Evolutionary conservation across 495 filamentous ascomycete species (phyloP).

Genomic region (Penicillium macrosclerotiorum): DNA sequence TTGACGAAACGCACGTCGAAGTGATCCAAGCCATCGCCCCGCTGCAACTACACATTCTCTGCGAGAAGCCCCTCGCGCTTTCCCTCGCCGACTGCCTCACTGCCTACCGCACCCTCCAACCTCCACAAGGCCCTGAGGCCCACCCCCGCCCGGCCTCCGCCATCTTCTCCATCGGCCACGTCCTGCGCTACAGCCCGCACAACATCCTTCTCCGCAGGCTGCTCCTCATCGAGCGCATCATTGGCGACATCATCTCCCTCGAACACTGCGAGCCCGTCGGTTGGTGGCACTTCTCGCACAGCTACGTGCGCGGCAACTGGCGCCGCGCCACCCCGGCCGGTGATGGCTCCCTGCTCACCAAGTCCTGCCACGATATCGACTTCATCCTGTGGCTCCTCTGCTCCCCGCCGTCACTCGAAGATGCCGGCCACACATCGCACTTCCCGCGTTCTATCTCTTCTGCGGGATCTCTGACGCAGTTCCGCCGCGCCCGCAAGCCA

Average conservation of each 20-base stretch:
- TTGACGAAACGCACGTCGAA: conserved; percentile 83
- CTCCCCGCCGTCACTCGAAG: conserved; percentile 27
- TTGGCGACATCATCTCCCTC: conserved; percentile 85
- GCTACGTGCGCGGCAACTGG: conserved; percentile 95
- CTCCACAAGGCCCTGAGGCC: conserved; percentile 8
- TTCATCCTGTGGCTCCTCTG: conserved; percentile 77
- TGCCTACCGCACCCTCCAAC: conserved; percentile 60
- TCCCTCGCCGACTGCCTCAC: conserved; percentile 70
- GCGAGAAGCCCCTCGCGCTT: conserved; percentile 90
- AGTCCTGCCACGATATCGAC: conserved; percentile 94
- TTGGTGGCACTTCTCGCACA: conserved; percentile 95
- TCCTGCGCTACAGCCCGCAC: conserved; percentile 84
- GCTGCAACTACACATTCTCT: conserved; percentile 78
- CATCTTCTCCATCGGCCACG: conserved; percentile 76
- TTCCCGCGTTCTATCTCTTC: conserved; percentile 72
- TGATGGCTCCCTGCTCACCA: conserved; percentile 71
- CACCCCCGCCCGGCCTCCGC: conserved; percentile 5
- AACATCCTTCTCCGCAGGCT: conserved; percentile 81
- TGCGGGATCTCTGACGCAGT: conserved; percentile 62
- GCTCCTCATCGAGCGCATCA: conserved; percentile 60
- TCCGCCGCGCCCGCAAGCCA: conserved; percentile 72
- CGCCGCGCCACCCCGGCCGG: conserved; percentile 62
- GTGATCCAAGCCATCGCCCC: conserved; percentile 68
- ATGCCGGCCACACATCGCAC: conserved; percentile 52
- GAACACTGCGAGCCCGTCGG: conserved; percentile 94